phyloP scores from a whole-genome alignment of 805 yeast genomes.

The Kazachstania viticola region DNA sequence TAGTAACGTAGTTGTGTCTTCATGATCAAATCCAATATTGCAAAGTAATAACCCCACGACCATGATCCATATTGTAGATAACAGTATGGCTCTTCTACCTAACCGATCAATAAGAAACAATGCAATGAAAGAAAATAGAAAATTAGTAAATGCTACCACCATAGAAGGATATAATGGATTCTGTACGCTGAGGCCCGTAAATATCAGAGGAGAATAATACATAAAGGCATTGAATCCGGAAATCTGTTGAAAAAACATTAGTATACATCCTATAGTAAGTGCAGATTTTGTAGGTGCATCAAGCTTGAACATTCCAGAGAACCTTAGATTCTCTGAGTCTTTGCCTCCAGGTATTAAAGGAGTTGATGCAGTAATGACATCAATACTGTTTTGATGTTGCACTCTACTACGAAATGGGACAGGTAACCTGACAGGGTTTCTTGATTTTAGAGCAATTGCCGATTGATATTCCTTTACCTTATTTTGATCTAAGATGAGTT shows the following conservation, averaged over 20 bases:
- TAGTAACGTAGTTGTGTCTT: constrained; percentile 16
- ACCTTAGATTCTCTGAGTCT: neutral
- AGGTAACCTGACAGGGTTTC: neutral
- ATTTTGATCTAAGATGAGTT: constrained; percentile 35
- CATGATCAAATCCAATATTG: constrained; percentile 20
- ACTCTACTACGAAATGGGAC: neutral
- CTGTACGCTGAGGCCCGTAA: constrained; percentile 37
- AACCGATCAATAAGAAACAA: constrained; percentile 37
- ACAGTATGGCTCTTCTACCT: constrained; percentile 37
- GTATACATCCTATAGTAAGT: constrained; percentile 36
- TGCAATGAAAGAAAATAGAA: constrained; percentile 43
- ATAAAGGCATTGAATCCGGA: constrained; percentile 55
- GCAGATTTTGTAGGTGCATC: constrained; percentile 30
- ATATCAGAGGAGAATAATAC: constrained; percentile 50
- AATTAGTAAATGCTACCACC: constrained; percentile 43
- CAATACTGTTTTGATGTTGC: no score
- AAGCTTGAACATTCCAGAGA: constrained; percentile 10
- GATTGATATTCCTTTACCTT: constrained; percentile 24
- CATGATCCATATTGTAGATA: constrained; percentile 33
- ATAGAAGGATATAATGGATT: constrained; percentile 49
- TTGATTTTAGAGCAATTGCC: constrained; percentile 2
- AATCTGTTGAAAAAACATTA: constrained; percentile 46
- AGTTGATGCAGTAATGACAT: no score
- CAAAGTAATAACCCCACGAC: constrained; percentile 26
- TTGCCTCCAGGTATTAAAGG: no score